Conservation (phyloP, 768 basidiomycete genomes). For the Phanerodontia chrysosporium region DNA sequence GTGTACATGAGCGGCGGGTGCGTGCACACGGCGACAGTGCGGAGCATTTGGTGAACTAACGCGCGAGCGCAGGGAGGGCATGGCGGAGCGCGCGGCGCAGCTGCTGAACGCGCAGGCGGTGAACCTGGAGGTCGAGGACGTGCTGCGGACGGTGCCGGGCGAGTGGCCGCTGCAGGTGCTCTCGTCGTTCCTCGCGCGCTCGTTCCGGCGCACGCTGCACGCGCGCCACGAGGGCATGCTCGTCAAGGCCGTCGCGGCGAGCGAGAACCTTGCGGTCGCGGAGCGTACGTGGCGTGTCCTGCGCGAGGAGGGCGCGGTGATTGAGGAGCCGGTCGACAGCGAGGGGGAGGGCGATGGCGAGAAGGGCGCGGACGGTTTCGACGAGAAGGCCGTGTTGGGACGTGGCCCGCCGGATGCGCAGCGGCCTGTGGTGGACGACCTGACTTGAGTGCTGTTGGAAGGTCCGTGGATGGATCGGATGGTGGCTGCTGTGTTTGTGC, state of each 20-base stretch:
- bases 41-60: background rate
- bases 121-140: conserved; percentile 74
- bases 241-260: conserved; percentile 71
- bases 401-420: background rate
- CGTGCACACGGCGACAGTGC: conserved; percentile 23
- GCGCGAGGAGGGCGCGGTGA: conserved; percentile 59
- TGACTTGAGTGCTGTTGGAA: background rate
- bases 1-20: conserved; percentile 81
- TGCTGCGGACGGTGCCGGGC: conserved; percentile 65
- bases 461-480: no score
- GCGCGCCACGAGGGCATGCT: conserved; percentile 66
- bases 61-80: conserved; percentile 39
- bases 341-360: conserved; percentile 30
- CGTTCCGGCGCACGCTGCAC: conserved; percentile 74
- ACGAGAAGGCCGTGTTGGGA: conserved; percentile 18
- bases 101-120: conserved; percentile 78
- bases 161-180: conserved; percentile 73
- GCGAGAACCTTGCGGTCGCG: conserved; percentile 72
- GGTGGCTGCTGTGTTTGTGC: no score
- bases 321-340: conserved; percentile 57
- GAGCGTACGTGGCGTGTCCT: conserved; percentile 55
- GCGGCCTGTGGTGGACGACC: background rate
- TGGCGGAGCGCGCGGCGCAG: conserved; percentile 55
- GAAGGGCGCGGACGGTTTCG: conserved; percentile 14
- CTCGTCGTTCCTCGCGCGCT: conserved; percentile 74